Evolutionary conservation across 768 basidiomycete genomes (phyloP).

Genomic region (Coprinopsis marcescibilis): DNA sequence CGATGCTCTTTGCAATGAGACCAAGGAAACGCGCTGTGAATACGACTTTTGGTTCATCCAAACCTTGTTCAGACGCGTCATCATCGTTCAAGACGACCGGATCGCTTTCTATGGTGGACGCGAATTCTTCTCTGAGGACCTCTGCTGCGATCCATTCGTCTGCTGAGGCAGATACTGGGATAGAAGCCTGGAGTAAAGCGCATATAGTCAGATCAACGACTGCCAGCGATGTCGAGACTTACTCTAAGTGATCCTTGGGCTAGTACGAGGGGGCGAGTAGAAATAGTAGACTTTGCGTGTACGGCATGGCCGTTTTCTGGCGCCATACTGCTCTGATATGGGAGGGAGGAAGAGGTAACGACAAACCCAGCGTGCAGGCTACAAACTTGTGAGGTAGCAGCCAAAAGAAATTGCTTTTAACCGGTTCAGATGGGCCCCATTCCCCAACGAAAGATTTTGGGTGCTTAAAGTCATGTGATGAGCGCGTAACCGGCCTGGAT

Average conservation of each 20-base stretch:
- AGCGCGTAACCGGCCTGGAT: conserved; percentile 15
- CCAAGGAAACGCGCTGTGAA: conserved; percentile 80
- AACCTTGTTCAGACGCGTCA: conserved; percentile 37
- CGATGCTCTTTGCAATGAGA: conserved; percentile 62
- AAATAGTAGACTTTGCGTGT: conserved; percentile 28
- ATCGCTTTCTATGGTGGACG: conserved; percentile 47
- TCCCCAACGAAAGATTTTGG: conserved; percentile 41
- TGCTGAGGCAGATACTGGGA: conserved; percentile 75
- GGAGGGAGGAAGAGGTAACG: conserved; percentile 20
- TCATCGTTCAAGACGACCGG: conserved; percentile 44
- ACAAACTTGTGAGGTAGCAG: not conserved
- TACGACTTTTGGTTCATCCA: conserved; percentile 64
- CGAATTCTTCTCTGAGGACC: conserved; percentile 86
- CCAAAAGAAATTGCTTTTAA: conserved; percentile 4
- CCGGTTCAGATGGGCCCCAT: conserved; percentile 34
- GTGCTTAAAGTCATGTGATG: conserved; percentile 27
- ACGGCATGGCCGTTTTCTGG: conserved; percentile 33
- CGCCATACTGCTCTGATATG: conserved; percentile 29
- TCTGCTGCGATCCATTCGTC: conserved; percentile 93
- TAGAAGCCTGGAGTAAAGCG: conserved; percentile 52
- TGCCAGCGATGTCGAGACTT: conserved; percentile 16
- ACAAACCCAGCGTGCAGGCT: not conserved
- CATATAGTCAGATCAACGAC: not conserved
- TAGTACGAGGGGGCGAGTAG: conserved; percentile 45
- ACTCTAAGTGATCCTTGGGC: conserved; percentile 48